These are phyloP conservation scores for Corylus heterophylla DNA, from an alignment of 306 rosid genomes.

Conservation along the genomic window DNA sequence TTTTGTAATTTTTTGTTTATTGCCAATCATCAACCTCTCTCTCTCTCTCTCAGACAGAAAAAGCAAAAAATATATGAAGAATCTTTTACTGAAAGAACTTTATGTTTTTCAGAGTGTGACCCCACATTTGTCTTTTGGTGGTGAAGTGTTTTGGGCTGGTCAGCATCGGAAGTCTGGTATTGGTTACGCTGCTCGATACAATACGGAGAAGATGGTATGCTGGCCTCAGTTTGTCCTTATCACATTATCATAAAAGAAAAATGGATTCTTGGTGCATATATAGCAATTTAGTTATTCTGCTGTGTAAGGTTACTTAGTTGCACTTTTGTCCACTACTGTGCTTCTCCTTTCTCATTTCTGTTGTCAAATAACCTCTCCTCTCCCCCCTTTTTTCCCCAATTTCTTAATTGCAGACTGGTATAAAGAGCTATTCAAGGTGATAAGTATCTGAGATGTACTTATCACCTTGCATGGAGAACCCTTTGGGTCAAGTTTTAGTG, in stretches of 20 bases:
- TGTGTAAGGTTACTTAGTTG: background rate
- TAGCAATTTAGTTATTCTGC: background rate
- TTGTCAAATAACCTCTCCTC: background rate
- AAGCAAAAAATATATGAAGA: background rate
- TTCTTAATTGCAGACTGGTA: background rate
- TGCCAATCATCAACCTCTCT: background rate
- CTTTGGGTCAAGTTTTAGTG: background rate
- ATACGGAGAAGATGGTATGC: slow-evolving; percentile 89
- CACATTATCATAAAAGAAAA: background rate
- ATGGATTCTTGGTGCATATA: background rate
- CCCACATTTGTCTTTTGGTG: slow-evolving; percentile 86
- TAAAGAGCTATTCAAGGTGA: background rate
- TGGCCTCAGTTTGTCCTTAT: background rate
- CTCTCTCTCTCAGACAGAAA: background rate
- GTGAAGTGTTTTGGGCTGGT: slow-evolving; percentile 99
- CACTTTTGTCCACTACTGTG: background rate
- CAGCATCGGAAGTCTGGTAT: slow-evolving; percentile 97
- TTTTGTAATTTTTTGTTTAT: background rate
- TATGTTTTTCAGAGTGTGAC: slow-evolving; percentile 70
- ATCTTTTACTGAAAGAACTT: background rate
- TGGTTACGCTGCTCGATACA: slow-evolving; percentile 97
- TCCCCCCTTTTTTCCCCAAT: background rate
- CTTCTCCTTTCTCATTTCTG: background rate
- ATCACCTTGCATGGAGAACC: background rate
- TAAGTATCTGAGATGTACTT: background rate